These are phyloP conservation scores for Hortaea werneckii DNA, from an alignment of 2,329 filamentous ascomycete species.

Conservation along the genomic window DNA sequence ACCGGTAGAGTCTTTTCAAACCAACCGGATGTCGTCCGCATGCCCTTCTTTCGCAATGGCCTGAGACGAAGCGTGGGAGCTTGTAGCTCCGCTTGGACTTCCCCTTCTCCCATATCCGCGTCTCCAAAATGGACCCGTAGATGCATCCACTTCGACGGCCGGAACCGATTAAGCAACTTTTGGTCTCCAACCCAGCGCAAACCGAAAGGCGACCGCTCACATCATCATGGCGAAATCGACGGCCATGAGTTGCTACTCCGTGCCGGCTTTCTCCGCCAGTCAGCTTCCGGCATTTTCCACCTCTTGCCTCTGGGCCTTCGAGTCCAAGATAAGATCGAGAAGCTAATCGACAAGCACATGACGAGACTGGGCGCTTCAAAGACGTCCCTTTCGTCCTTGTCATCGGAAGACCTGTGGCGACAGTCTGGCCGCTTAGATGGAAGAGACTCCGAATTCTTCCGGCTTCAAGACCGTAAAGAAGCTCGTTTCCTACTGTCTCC, in stretches of 20 bases:
- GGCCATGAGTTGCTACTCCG: conserved; percentile 36
- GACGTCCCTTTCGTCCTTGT: conserved; percentile 72
- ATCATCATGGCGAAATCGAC: conserved; percentile 35
- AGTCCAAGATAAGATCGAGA: conserved; percentile 81
- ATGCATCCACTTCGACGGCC: conserved; percentile 41
- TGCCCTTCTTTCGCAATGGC: conserved; percentile 5
- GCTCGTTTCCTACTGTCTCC: conserved; percentile 69
- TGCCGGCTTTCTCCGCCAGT: conserved; percentile 46
- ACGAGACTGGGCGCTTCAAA: conserved; percentile 63
- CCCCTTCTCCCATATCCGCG: no score
- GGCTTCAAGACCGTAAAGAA: conserved; percentile 68
- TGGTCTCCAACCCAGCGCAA: conserved; percentile 58
- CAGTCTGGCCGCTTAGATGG: conserved; percentile 67
- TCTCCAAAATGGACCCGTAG: not conserved
- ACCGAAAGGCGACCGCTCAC: conserved; percentile 42
- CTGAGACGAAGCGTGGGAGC: conserved; percentile 4
- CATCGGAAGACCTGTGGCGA: conserved; percentile 73
- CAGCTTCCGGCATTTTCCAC: conserved; percentile 86
- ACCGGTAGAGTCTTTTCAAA: no score
- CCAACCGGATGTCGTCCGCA: conserved; percentile 3
- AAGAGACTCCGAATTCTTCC: conserved; percentile 54
- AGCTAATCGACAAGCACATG: conserved; percentile 85
- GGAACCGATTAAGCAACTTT: conserved; percentile 58
- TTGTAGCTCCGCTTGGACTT: not conserved
- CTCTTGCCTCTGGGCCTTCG: conserved; percentile 76